phyloP scores from a whole-genome alignment of 2,329 filamentous ascomycete species.

The Westerdykella aurantiaca region DNA sequence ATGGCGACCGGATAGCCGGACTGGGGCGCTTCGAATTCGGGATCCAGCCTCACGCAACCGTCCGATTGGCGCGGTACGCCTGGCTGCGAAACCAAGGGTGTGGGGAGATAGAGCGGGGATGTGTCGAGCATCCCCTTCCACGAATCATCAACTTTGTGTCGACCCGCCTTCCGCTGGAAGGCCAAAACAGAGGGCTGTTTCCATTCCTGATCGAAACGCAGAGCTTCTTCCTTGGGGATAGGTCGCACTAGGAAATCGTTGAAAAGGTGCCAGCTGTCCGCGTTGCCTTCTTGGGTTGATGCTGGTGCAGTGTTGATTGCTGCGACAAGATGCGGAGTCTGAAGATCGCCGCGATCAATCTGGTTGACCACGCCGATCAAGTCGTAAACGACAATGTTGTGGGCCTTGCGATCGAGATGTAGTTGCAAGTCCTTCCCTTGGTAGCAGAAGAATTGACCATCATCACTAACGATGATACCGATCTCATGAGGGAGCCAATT shows the following conservation, averaged over 20 bases:
- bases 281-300: slow-evolving; percentile 51
- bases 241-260: slow-evolving; percentile 92
- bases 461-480: slow-evolving; percentile 73
- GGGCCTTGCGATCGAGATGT: slow-evolving; percentile 71
- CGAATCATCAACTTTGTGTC: slow-evolving; percentile 74
- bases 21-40: slow-evolving; percentile 58
- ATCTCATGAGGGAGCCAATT: slow-evolving; percentile 93
- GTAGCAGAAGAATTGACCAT: slow-evolving; percentile 90
- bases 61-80: slow-evolving; percentile 21
- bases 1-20: slow-evolving; percentile 75
- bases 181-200: slow-evolving; percentile 84
- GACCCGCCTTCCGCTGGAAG: slow-evolving; percentile 75
- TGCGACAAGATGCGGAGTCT: slow-evolving; percentile 85
- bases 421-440: slow-evolving; percentile 84
- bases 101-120: slow-evolving; percentile 62
- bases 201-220: slow-evolving; percentile 86
- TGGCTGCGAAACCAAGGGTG: slow-evolving; percentile 10
- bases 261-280: slow-evolving; percentile 87
- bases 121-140: slow-evolving; percentile 87
- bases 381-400: slow-evolving; percentile 83
- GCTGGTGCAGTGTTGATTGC: slow-evolving; percentile 78
- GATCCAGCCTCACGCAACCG: slow-evolving; percentile 57
- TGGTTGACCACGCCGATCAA: slow-evolving; percentile 84
- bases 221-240: slow-evolving; percentile 72
- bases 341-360: slow-evolving; percentile 77